phyloP scores from a whole-genome alignment of 441 rosid genomes.

The Raphanus hybrid region DNA sequence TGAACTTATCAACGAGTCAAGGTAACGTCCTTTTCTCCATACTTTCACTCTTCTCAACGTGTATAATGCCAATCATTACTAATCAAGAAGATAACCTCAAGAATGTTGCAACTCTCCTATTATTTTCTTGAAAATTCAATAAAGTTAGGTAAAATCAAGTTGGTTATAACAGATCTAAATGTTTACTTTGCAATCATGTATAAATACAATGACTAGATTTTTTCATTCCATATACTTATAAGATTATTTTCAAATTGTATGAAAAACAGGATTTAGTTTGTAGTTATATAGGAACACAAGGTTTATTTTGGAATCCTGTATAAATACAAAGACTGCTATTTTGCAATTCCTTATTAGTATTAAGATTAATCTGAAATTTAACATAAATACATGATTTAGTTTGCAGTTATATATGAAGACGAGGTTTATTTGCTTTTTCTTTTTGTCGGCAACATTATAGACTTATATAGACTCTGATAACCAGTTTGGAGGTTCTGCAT shows the following conservation, averaged over 20 bases:
- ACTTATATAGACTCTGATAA: too few relatives aligned
- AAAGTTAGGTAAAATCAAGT: background rate
- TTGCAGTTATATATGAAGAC: background rate
- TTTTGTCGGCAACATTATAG: too few relatives aligned
- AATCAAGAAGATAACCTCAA: background rate
- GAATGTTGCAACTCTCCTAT: constrained; percentile 8
- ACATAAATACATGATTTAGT: background rate
- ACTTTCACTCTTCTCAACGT: background rate
- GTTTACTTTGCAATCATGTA: background rate
- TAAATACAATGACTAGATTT: background rate
- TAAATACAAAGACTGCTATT: background rate
- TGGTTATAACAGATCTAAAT: background rate
- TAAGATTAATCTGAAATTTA: background rate
- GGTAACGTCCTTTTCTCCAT: constrained; percentile 14
- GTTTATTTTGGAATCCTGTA: background rate
- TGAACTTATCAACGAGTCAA: constrained; percentile 17
- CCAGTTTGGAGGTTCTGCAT: too few relatives aligned
- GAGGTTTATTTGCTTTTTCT: background rate
- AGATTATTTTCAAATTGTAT: background rate
- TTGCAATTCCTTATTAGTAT: background rate
- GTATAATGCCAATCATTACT: constrained; percentile 8
- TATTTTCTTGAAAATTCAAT: background rate
- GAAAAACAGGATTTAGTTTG: background rate
- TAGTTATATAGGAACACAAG: background rate
- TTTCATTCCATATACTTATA: background rate